Evolutionary conservation across 176 grass and related monocot genomes (phyloP), one percentile per base, ranked within the genome.

Genomic region (Lolium perenne): DNA sequence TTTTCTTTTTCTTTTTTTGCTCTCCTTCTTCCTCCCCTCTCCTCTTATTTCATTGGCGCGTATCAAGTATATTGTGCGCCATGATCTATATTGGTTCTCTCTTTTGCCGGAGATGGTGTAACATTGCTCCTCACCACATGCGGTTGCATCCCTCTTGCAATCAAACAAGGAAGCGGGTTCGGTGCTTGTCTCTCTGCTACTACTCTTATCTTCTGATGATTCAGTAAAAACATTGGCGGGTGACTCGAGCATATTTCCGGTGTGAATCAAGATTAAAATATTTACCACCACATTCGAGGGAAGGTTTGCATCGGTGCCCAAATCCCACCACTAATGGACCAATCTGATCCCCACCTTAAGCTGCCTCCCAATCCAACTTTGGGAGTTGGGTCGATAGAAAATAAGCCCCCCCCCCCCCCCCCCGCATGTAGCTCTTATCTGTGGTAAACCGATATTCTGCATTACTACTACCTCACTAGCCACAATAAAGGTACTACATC

Each of bases 21-120:
- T 53, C 72, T 13, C 15, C 54, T 20, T 18, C 54, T 14, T 18
- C 14, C 7, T 23, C 59, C 11, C 41, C 18, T 5, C 25, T 43
- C 35, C 16, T 29, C 41, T 58, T 13, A 29, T 51, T 57, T 70
- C 83, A 49, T 76, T 25, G 82, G 89, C 74, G 84, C 48, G 38
- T 57, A 83, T 87, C 80, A 79, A 87, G 26, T 87, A 83, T 70
- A 54, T 71, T 77, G 78, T 15, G 76, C 71, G 74, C 60, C 47
- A 10, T 49, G 8, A 73, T 80, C 66, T 74, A 45, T 66, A 75
- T 85, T 74, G 69, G 38, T 85, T 79, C 57, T 56, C 9, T 41
- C 14, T 38, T 74, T 56, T 69, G 69, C 72, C 40, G n/a, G 72
- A 87, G 80, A 26, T 73, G 73, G 48, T 55, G 73, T 56, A 71